Conservation (phyloP, 2,329 filamentous ascomycete genomes). For the Teratosphaeria gauchensis region DNA sequence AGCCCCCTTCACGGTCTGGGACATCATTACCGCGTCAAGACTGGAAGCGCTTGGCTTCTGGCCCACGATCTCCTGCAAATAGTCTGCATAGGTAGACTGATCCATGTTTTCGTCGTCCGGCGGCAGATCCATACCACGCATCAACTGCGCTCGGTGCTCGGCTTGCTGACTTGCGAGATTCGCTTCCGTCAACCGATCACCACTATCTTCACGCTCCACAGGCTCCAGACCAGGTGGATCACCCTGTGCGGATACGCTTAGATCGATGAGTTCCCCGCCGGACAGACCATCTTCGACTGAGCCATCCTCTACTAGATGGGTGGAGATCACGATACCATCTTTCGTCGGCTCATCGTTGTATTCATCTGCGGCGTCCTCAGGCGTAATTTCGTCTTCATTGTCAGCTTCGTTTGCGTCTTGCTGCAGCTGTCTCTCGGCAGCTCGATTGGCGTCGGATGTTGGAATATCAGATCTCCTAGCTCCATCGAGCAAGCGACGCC, state of each 20-base stretch:
- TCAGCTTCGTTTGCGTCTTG: neutral
- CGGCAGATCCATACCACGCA: constrained; percentile 20
- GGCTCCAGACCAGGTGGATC: constrained; percentile 1
- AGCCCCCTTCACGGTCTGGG: neutral
- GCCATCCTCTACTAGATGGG: constrained; percentile 6
- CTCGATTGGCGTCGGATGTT: neutral
- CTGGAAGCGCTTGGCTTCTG: neutral
- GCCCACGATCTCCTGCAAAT: constrained; percentile 11
- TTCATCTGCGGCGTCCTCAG: neutral
- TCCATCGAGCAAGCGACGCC: neutral
- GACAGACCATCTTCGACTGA: constrained; percentile 5
- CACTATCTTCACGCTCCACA: neutral
- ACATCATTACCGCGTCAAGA: neutral
- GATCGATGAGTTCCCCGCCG: neutral
- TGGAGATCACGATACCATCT: constrained; percentile 4
- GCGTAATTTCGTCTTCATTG: neutral
- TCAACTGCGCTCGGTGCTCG: constrained; percentile 8
- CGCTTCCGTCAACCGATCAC: constrained; percentile 19
- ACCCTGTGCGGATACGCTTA: constrained; percentile 1
- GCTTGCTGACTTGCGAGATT: constrained; percentile 26
- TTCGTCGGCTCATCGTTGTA: neutral
- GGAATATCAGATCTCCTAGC: neutral
- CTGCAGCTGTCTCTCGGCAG: neutral
- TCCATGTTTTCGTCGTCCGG: constrained; percentile 22
- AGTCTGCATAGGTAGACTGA: constrained; percentile 16